Evolutionary conservation across 345 rosid species (phyloP).

Genomic region (Eucalyptus albens): DNA sequence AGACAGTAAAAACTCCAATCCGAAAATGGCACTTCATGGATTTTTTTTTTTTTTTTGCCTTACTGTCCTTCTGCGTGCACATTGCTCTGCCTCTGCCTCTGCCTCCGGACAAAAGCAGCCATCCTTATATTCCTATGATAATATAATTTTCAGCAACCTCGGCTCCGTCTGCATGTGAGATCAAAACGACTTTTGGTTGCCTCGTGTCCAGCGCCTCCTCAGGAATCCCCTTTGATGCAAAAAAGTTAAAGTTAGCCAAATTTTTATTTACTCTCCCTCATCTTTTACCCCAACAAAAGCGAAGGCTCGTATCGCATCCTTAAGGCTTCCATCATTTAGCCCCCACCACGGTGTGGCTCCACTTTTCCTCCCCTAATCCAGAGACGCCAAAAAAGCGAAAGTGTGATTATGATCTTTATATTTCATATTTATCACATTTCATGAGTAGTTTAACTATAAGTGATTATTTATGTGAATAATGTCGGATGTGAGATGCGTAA

Average conservation of each 20-base stretch:
- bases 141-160: not conserved
- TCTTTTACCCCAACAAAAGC: not conserved
- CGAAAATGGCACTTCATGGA: not conserved
- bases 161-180: not conserved
- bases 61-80: not conserved
- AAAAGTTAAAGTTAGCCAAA: not conserved
- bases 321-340: not conserved
- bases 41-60: not conserved
- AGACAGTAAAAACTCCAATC: not conserved
- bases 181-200: not conserved
- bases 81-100: not conserved
- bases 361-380: not conserved
- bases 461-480: not conserved
- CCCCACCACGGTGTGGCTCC: not conserved
- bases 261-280: not conserved
- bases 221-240: not conserved
- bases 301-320: not conserved
- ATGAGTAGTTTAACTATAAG: not conserved
- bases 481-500: not conserved
- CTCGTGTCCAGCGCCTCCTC: not conserved
- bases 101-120: not conserved
- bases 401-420: not conserved
- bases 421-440: not conserved
- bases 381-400: not conserved
- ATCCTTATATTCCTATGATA: accelerated